phyloP scores from a whole-genome alignment of 352 stramenopile species.

The Discostella stelligera region DNA sequence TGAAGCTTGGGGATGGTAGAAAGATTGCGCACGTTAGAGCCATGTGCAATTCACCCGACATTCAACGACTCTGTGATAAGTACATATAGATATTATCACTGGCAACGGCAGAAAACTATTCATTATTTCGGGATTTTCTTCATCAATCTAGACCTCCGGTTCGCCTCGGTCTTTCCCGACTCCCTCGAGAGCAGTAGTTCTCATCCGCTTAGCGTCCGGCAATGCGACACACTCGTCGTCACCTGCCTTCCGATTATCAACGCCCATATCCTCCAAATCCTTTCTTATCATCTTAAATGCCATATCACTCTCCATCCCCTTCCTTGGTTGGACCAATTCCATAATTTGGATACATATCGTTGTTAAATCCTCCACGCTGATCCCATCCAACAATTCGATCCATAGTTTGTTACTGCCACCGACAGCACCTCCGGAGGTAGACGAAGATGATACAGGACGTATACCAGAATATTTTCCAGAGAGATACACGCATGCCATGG shows the following conservation, averaged over 20 bases:
- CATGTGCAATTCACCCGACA: slow-evolving; percentile 65
- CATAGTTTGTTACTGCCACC: slow-evolving; percentile 37
- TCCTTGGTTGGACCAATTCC: slow-evolving; percentile 33
- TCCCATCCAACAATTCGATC: slow-evolving; percentile 48
- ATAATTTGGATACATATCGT: slow-evolving; percentile 43
- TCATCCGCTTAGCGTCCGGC: slow-evolving; percentile 22
- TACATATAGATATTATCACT: slow-evolving; percentile 20
- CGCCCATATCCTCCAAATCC: slow-evolving; percentile 35
- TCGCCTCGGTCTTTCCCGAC: neutral
- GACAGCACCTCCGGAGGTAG: no score
- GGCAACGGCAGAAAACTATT: no score
- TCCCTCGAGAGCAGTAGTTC: no score
- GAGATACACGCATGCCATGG: slow-evolving; percentile 65
- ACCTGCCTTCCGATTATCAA: neutral
- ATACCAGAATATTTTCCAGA: slow-evolving; percentile 62
- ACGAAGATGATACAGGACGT: slow-evolving; percentile 16
- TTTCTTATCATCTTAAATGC: slow-evolving; percentile 30
- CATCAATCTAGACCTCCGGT: neutral
- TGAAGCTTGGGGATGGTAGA: slow-evolving; percentile 62
- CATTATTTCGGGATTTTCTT: no score
- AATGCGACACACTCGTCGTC: no score
- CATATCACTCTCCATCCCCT: slow-evolving; percentile 23
- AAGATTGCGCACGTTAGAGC: slow-evolving; percentile 70
- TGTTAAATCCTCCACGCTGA: slow-evolving; percentile 49
- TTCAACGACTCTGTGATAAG: slow-evolving; percentile 70